Conservation (phyloP, 257 asterid species). For the Solanum peruvianum region DNA sequence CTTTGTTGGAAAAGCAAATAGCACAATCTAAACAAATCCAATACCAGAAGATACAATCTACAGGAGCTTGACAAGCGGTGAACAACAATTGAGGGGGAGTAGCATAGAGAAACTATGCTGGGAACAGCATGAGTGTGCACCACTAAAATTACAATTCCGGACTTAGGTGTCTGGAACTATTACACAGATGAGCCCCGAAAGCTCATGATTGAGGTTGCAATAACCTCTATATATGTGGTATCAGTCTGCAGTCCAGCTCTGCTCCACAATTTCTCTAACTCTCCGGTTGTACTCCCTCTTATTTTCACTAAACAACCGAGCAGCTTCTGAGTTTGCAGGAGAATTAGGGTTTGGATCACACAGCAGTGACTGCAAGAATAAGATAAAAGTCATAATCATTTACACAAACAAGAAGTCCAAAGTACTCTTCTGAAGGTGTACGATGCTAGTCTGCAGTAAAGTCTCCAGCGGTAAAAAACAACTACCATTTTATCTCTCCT, state of each 20-base stretch:
- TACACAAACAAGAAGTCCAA: not conserved
- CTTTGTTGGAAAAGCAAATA: not conserved
- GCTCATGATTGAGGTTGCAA: not conserved
- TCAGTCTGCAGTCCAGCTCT: conserved; percentile 87
- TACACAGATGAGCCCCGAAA: conserved; percentile 10
- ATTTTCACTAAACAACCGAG: conserved; percentile 72
- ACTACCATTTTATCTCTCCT: not conserved
- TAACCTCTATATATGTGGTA: not conserved
- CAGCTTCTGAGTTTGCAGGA: conserved; percentile 86
- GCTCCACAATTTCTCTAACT: conserved; percentile 74
- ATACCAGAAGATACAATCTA: conserved; percentile 13
- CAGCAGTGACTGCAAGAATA: conserved; percentile 49
- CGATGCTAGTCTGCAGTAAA: not conserved
- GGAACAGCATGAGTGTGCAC: conserved; percentile 1
- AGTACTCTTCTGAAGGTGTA: not conserved
- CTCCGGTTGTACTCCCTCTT: conserved; percentile 73
- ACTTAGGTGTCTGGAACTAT: conserved; percentile 2
- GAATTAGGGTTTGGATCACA: conserved; percentile 91
- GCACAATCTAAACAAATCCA: not conserved
- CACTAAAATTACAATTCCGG: conserved; percentile 5
- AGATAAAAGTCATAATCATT: not conserved
- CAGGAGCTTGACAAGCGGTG: conserved; percentile 11
- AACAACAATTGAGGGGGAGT: conserved; percentile 6
- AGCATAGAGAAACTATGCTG: not conserved
- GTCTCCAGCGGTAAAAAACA: not conserved